Evolutionary conservation across 306 rosid genomes (phyloP), one percentile per base, ranked within the genome.

Genomic region (Ormosia emarginata): DNA sequence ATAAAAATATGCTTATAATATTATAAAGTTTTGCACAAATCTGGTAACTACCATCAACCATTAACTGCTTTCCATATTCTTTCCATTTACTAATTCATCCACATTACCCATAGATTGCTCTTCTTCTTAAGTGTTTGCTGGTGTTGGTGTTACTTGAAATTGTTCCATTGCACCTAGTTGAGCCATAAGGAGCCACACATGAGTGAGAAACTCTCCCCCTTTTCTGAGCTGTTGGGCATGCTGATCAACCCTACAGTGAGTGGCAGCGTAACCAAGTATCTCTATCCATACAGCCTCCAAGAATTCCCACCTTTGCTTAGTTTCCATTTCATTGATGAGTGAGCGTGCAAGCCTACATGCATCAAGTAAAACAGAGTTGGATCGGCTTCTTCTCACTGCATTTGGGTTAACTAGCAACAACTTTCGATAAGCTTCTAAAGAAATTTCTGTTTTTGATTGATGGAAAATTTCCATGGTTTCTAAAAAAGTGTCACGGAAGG

Each of bases 141-240:
- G 6, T 30, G 37, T 2, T 59, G 66, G 39, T 33, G 18, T 62
- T 0, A 52, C 40, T 40, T 68, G 83, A 58, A 79, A 79, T 43
- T 79, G 83, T 33, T 79, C 50, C 36, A 61, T 43, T 6, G 43
- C 43, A 49, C 83, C 83, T 10, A 69, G 68, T 43, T 68, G 69
- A 18, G 82, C 82, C 11, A 55, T 15, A 68, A 78, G 75, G 10
- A 78, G 67, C 82, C 82, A 78, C 3, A 79, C 69, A 32, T 43
- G 77, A 34, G 77, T 41, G 6, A 68, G 59, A 36, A 79, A 47
- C 77, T 67, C 82, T 6, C 82, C 82, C 1, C 82, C 76, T 43
- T 10, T 58, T 17, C 7, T 43, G 6, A 79, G 83, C n/a, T 79
- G 71, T 33, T 57, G 83, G 43, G 77, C 77, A 57, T 79, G 83